Evolutionary conservation across 192 early-diverging fungal species (phyloP).

Genomic region (Backusella sp.): DNA sequence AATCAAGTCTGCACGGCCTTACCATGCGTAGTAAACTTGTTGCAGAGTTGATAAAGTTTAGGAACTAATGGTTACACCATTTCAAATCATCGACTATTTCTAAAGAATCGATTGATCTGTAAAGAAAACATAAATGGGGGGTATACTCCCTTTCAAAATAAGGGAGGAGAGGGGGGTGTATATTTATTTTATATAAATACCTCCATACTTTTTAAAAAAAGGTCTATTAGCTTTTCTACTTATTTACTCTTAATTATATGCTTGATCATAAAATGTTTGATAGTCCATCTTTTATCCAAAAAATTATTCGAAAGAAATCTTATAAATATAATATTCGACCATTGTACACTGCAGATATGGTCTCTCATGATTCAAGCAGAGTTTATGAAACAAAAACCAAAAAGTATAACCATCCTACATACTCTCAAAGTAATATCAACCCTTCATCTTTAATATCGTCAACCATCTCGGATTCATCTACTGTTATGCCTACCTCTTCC

Average conservation of each 20-base stretch:
- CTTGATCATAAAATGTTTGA: constrained; percentile 13
- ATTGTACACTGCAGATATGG: constrained; percentile 1
- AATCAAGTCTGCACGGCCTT: constrained; percentile 18
- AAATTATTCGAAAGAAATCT: constrained; percentile 9
- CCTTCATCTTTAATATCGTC: constrained; percentile 2
- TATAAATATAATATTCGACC: background rate
- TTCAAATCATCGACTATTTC: background rate
- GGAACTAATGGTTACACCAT: background rate
- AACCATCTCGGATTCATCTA: background rate
- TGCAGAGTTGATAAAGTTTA: constrained; percentile 11
- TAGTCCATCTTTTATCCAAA: constrained; percentile 16
- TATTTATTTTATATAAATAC: background rate
- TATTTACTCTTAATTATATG: background rate
- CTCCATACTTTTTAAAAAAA: background rate
- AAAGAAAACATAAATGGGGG: background rate
- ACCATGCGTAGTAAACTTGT: constrained; percentile 8
- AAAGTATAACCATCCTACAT: background rate
- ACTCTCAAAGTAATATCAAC: background rate
- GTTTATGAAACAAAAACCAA: background rate
- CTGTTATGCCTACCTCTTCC: background rate
- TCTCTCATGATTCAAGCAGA: background rate
- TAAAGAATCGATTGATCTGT: background rate
- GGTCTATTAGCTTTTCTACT: background rate
- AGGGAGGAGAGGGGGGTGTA: background rate
- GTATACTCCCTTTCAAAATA: background rate